A percentile compares a stretch with the other conserved stretches of the same genome.
These are phyloP conservation scores for Rhododendron mucronatum DNA, from an alignment of 148 eudicot genomes.

Conservation along the genomic window DNA sequence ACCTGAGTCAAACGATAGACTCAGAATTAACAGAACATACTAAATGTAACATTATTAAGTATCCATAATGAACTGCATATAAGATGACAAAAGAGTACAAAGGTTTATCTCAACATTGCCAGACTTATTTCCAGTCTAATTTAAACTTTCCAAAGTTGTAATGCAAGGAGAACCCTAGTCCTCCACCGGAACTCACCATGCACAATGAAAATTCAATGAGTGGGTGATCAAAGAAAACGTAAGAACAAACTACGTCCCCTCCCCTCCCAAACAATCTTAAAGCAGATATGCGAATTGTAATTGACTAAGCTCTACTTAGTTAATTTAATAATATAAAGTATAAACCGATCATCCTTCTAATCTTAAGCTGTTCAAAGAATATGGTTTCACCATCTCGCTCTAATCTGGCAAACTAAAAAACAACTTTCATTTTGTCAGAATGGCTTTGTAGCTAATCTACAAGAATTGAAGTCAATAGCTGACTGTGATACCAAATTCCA, in stretches of 20 bases:
- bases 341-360: background rate
- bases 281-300: background rate
- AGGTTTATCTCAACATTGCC: background rate
- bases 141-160: background rate
- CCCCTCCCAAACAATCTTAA: background rate
- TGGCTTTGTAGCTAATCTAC: background rate
- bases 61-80: background rate
- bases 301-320: background rate
- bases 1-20: background rate
- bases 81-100: background rate
- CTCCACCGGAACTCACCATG: background rate
- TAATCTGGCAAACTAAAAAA: background rate
- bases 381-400: background rate
- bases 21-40: background rate
- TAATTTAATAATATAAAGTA: background rate
- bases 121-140: background rate
- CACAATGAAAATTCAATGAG: background rate
- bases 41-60: background rate
- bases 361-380: background rate
- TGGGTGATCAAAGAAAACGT: background rate
- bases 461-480: background rate
- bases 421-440: background rate
- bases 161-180: background rate
- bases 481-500: too few species aligned
- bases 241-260: background rate